These are phyloP conservation scores for Monosporascus cannonballus DNA, from an alignment of 2,329 filamentous ascomycete species.

Conservation along the genomic window DNA sequence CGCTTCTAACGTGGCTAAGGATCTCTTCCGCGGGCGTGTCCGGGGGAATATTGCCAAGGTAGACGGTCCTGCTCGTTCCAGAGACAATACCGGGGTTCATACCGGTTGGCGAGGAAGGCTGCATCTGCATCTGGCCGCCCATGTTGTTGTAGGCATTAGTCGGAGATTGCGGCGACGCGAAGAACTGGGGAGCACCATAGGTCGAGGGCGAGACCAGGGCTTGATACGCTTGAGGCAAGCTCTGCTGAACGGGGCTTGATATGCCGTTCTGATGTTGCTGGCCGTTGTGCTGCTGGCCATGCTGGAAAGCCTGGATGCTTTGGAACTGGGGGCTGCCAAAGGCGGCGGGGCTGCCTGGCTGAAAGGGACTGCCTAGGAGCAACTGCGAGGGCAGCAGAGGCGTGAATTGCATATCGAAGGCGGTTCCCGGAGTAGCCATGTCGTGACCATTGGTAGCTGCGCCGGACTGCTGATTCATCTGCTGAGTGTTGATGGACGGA, in stretches of 20 bases:
- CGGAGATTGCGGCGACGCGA: constrained; percentile 72
- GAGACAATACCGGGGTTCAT: constrained; percentile 76
- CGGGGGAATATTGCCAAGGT: constrained; percentile 95
- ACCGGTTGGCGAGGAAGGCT: constrained; percentile 67
- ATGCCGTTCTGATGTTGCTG: constrained; percentile 50
- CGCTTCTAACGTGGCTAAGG: constrained; percentile 88
- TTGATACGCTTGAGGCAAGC: constrained; percentile 77
- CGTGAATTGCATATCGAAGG: constrained; percentile 97
- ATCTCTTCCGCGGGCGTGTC: constrained; percentile 97
- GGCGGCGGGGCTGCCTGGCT: constrained; percentile 84
- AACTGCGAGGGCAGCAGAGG: constrained; percentile 91
- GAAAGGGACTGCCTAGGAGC: constrained; percentile 91
- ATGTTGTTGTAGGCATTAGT: constrained; percentile 67
- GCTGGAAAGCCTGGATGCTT: constrained; percentile 71
- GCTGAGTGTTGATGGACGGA: constrained; percentile 84
- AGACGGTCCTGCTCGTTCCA: constrained; percentile 92
- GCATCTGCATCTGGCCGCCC: constrained; percentile 51
- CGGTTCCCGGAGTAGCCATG: constrained; percentile 80
- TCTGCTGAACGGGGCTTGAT: constrained; percentile 68
- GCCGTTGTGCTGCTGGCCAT: constrained; percentile 42
- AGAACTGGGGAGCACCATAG: constrained; percentile 76
- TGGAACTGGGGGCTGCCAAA: constrained; percentile 92
- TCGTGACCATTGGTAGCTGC: constrained; percentile 56
- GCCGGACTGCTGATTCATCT: constrained; percentile 42
- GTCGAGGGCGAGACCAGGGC: constrained; percentile 79